These are phyloP conservation scores for Cutaneotrichosporon dermatis DNA, from an alignment of 1,284 basidiomycete species.

Conservation along the genomic window DNA sequence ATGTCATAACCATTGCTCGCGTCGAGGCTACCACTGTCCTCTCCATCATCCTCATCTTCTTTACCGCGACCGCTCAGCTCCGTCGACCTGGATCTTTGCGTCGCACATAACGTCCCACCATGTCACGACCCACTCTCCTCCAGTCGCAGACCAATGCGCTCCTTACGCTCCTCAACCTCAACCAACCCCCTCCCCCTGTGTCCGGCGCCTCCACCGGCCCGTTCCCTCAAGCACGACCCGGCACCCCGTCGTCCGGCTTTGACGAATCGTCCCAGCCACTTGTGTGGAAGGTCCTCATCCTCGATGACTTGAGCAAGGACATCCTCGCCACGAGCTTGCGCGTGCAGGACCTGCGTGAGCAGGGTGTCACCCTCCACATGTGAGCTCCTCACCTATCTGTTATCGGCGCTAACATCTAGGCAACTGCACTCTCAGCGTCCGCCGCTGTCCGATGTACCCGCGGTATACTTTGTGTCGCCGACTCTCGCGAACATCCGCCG, in stretches of 20 bases:
- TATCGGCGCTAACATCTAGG: slow-evolving; percentile 50
- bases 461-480: slow-evolving; percentile 94
- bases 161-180: slow-evolving; percentile 53
- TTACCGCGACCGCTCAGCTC: neutral
- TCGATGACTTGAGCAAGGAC: slow-evolving; percentile 94
- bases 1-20: neutral
- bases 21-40: neutral
- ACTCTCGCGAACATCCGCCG: slow-evolving; percentile 79
- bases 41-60: neutral
- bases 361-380: slow-evolving; percentile 97
- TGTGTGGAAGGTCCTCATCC: slow-evolving; percentile 93
- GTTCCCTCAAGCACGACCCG: slow-evolving; percentile 30
- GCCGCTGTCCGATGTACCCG: slow-evolving; percentile 88
- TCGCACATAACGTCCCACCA: slow-evolving; percentile 6
- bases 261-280: slow-evolving; percentile 57
- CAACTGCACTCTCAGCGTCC: slow-evolving; percentile 88
- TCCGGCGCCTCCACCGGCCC: slow-evolving; percentile 20
- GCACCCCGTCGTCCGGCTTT: slow-evolving; percentile 31
- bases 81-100: too few species aligned
- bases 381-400: slow-evolving; percentile 48
- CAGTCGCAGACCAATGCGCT: slow-evolving; percentile 52
- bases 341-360: slow-evolving; percentile 93
- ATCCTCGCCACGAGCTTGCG: slow-evolving; percentile 89
- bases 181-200: slow-evolving; percentile 32
- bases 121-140: slow-evolving; percentile 49